Conservation (phyloP, 768 basidiomycete species). For the Tulasnella sp. region DNA sequence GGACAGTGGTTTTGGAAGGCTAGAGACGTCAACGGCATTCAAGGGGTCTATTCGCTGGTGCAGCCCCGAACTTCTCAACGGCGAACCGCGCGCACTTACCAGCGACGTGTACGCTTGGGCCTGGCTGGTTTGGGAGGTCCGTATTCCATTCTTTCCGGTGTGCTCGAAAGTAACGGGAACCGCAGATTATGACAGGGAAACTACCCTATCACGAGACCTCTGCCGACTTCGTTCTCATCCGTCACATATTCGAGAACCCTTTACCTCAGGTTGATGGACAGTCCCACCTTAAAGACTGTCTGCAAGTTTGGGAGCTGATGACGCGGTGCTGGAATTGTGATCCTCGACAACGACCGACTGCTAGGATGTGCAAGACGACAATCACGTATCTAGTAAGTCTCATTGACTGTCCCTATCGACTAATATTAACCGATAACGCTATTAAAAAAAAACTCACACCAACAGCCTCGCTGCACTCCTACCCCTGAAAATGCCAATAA, state of each 20-base stretch:
- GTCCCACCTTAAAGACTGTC: neutral
- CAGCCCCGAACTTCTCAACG: slow-evolving; percentile 20
- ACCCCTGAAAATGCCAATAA: neutral
- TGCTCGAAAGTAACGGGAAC: neutral
- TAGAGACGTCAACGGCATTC: neutral
- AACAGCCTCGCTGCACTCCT: neutral
- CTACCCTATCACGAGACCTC: neutral
- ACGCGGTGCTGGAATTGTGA: neutral
- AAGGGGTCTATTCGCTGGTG: slow-evolving; percentile 19
- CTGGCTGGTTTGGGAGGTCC: slow-evolving; percentile 3
- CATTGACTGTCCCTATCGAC: neutral
- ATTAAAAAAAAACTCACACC: too few relatives aligned
- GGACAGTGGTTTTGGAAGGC: neutral
- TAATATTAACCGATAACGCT: neutral
- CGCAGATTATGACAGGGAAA: neutral
- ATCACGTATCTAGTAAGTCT: neutral
- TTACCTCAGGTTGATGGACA: neutral
- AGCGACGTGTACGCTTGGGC: slow-evolving; percentile 22
- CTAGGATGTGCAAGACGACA: neutral
- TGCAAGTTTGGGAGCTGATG: neutral
- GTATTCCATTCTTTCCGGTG: neutral
- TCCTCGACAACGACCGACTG: neutral
- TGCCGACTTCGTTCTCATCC: neutral
- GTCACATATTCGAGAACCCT: neutral
- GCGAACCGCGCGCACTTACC: neutral